These are phyloP conservation scores for Sherardia arvensis DNA, from an alignment of 257 asterid species.

Conservation along the genomic window DNA sequence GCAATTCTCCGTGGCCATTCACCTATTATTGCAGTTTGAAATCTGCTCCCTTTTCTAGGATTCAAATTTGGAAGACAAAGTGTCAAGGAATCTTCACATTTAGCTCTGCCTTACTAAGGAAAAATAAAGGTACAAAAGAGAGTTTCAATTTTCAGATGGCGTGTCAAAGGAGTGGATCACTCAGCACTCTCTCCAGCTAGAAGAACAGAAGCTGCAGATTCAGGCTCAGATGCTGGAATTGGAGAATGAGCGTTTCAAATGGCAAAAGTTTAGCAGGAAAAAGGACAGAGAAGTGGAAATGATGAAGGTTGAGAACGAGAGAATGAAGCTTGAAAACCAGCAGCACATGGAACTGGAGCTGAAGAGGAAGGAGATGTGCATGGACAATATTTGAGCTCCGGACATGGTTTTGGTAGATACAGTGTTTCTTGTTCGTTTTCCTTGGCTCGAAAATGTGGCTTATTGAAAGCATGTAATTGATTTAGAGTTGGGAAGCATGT, in stretches of 20 bases:
- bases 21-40: no score
- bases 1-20: no score
- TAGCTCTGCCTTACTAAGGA: no score
- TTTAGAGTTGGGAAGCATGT: neutral
- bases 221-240: slow-evolving; percentile 36
- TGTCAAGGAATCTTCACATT: no score
- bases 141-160: no score
- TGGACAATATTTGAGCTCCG: slow-evolving; percentile 10
- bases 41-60: no score
- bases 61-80: no score
- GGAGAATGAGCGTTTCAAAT: slow-evolving; percentile 34
- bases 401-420: neutral
- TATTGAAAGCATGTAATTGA: neutral
- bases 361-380: slow-evolving; percentile 29
- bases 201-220: slow-evolving; percentile 29
- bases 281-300: slow-evolving; percentile 30
- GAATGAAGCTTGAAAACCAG: slow-evolving; percentile 40
- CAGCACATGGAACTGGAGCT: slow-evolving; percentile 30
- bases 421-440: neutral
- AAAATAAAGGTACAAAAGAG: no score
- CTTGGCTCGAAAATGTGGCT: neutral
- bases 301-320: slow-evolving; percentile 30
- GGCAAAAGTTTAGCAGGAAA: slow-evolving; percentile 37
- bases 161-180: slow-evolving; percentile 24
- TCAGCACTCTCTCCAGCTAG: slow-evolving; percentile 25